phyloP scores from a whole-genome alignment of 2,329 filamentous ascomycete genomes.

The Ambrosiella beaveri region DNA sequence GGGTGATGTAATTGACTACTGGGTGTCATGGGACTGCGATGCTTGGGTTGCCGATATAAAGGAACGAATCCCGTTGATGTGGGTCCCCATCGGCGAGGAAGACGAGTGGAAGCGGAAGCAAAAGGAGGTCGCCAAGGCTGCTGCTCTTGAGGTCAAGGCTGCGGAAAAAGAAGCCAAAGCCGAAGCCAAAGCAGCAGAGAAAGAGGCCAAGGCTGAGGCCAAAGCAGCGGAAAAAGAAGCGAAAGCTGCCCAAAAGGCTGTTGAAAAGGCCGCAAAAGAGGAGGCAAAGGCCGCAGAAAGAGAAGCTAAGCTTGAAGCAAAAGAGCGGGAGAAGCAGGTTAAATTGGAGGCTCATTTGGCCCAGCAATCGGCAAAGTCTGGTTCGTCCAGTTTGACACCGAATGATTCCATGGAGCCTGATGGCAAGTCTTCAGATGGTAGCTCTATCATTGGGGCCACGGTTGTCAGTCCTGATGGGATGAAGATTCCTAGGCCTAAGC shows the following conservation, averaged over 20 bases:
- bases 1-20: conserved; percentile 58
- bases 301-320: conserved; percentile 7
- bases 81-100: conserved; percentile 32
- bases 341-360: not conserved
- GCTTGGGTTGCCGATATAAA: conserved; percentile 51
- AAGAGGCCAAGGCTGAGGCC: conserved; percentile 8
- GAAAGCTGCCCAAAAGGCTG: conserved; percentile 7
- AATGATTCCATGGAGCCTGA: not conserved
- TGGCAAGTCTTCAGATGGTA: not conserved
- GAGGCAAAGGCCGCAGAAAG: conserved; percentile 9
- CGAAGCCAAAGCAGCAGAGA: conserved; percentile 7
- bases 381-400: not conserved
- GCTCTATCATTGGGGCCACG: not conserved
- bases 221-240: conserved; percentile 9
- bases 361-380: not conserved
- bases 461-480: not conserved
- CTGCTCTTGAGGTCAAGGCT: conserved; percentile 10
- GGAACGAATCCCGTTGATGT: conserved; percentile 39
- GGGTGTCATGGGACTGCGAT: conserved; percentile 60
- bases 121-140: conserved; percentile 17
- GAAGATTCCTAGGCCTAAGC: not conserved
- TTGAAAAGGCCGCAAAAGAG: conserved; percentile 6
- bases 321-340: not conserved
- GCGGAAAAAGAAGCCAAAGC: conserved; percentile 7
- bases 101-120: conserved; percentile 28